Conservation (phyloP, 2,329 filamentous ascomycete species). For the Huntiella moniliformis region DNA sequence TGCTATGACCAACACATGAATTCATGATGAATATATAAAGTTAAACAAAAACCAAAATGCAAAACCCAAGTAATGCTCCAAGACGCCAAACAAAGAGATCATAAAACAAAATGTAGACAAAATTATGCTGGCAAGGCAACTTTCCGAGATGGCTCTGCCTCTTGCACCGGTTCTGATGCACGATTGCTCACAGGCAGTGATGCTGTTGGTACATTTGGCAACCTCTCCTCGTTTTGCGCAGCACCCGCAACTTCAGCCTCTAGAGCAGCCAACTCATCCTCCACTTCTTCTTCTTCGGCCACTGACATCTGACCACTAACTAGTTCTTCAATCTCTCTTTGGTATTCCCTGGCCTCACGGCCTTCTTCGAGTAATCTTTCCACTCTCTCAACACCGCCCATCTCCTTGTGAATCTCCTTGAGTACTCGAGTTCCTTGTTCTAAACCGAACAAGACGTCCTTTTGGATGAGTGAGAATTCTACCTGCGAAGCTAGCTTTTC, state of each 20-base stretch:
- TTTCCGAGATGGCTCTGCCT: neutral
- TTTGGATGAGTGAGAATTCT: slow-evolving; percentile 92
- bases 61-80: neutral
- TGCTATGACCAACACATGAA: too few relatives aligned
- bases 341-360: slow-evolving; percentile 78
- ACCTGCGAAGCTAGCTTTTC: slow-evolving; percentile 76
- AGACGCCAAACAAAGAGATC: neutral
- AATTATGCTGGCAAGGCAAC: neutral
- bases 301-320: slow-evolving; percentile 75
- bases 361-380: slow-evolving; percentile 91
- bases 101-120: neutral
- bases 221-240: neutral
- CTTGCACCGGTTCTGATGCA: neutral
- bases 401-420: slow-evolving; percentile 81
- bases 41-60: neutral
- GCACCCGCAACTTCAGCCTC: slow-evolving; percentile 27
- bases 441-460: slow-evolving; percentile 82
- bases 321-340: slow-evolving; percentile 89
- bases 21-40: too few relatives aligned
- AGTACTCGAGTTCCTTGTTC: slow-evolving; percentile 82
- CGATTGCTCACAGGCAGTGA: neutral
- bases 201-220: slow-evolving; percentile 5
- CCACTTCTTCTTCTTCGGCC: slow-evolving; percentile 93
- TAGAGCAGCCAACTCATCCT: slow-evolving; percentile 77
- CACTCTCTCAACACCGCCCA: slow-evolving; percentile 84